Base-by-base conservation (phyloP, 768 basidiomycete genomes). In the Boletus patriciae region DNA sequence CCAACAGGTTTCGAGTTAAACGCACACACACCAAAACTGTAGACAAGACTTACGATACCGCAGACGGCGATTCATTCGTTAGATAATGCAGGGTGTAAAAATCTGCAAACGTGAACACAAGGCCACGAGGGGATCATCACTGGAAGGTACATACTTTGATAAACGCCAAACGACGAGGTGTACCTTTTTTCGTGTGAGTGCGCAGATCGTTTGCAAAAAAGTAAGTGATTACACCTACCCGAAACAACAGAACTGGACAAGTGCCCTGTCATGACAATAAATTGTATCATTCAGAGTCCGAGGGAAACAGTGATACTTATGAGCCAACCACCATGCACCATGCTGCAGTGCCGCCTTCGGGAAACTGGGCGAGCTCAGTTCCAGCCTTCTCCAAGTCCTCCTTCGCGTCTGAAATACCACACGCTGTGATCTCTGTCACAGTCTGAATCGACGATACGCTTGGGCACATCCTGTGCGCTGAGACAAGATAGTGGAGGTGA, bases 31-130 rank as follows among this genome's bases (percentile, higher is more conserved):
- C 8, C 23, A 23, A 50, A n/a, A 11, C 12, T 34, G 13, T 34
- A 6, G 15, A 40, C 3, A 8, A 49, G 34, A 62, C 75, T 52
- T 48, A 76, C 77, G 74, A 72, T 55, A 77, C 74, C 3, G 69
- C 58, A 15, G 75, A 77, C 1, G 74, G 25, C 0, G 73, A 67
- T 38, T 68, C 57, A 19, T 74, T 66, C 2, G 66, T 63, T n/a
- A 79, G 67, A 57, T 75, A 76, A 33, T 66, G 59, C 9, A 69
- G 59, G 18, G 71, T 71, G 46, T 77, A 80, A 59, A 68, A 77
- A 63, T 74, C 78, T 78, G 52, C 4, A 40, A 11, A 18, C 15
- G 21, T 54, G 37, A 55, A 23, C 21, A 44, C 41, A 19, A 4
- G 33, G 25, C 34, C 23, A 36, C 23, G 2, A 10, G 8, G 3